Percentiles rank a stretch among this genome's conserved stretches.
These are phyloP conservation scores for Gymnopilus junonius DNA, from an alignment of 768 basidiomycete species.

Conservation along the genomic window DNA sequence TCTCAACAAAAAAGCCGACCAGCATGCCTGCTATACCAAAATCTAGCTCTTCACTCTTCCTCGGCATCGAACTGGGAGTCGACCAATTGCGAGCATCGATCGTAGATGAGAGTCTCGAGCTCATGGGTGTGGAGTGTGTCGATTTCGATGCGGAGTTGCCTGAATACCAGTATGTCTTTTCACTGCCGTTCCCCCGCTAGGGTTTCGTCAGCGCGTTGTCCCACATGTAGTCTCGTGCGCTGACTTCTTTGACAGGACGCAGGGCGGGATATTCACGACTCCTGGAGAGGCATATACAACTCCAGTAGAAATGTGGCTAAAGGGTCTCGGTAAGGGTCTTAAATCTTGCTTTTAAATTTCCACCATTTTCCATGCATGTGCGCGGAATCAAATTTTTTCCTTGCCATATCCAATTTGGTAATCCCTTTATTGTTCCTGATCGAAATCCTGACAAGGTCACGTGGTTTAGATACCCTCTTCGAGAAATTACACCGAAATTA, in stretches of 20 bases:
- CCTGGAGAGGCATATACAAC: slow-evolving; percentile 88
- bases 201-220: slow-evolving; percentile 6
- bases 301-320: slow-evolving; percentile 91
- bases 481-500: slow-evolving; percentile 74
- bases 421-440: slow-evolving; percentile 34
- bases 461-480: slow-evolving; percentile 67
- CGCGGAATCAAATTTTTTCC: slow-evolving; percentile 67
- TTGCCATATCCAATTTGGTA: slow-evolving; percentile 36
- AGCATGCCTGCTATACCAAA: slow-evolving; percentile 49
- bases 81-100: slow-evolving; percentile 85
- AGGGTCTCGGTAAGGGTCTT: slow-evolving; percentile 69
- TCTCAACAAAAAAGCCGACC: slow-evolving; percentile 1
- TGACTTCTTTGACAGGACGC: slow-evolving; percentile 55
- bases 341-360: not conserved
- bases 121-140: slow-evolving; percentile 81
- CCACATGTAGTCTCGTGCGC: not conserved
- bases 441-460: slow-evolving; percentile 27
- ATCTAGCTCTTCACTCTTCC: slow-evolving; percentile 62
- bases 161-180: slow-evolving; percentile 75
- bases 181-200: slow-evolving; percentile 4
- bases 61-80: slow-evolving; percentile 84
- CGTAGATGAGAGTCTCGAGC: slow-evolving; percentile 81
- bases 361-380: slow-evolving; percentile 22
- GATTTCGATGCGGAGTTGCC: slow-evolving; percentile 82
- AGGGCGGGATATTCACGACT: slow-evolving; percentile 85